Evolutionary conservation across 2,329 filamentous ascomycete genomes (phyloP), one percentile per base, ranked within the genome.

Genomic region (Botrytis deweyae): DNA sequence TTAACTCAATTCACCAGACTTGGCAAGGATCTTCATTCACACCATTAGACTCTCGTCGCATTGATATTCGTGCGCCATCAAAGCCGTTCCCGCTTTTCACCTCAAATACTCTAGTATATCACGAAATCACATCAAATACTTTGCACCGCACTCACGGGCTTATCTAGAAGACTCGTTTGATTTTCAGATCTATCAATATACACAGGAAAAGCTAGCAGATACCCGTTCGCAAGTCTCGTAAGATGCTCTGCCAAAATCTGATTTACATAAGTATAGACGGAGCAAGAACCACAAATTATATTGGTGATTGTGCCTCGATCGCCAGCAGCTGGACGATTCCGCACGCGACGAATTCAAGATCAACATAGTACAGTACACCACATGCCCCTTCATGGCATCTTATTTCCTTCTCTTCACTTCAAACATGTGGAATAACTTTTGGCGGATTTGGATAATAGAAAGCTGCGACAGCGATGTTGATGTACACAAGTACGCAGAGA

Each of bases 401-500:
- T 9, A 4, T 33, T 2, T 8, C 49, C n/a, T 2, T 44, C 18
- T 14, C 9, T 8, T 44, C 36, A 33, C 18, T 33, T 69, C 49
- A 69, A 16, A 42, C 10, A 10, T 58, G 66, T 69, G 49, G n/a
- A 10, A 16, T 3, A 14, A 58, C 49, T 29, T 69, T 69, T 69
- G 66, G 66, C 16, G 71, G 83, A 74, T 87, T 85, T 4, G 88
- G 88, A 76, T 87, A 89, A 78, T 87, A 89, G 76, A 83, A 88
- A 2, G 88, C 87, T 2, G 87, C 88, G 2, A 88, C 87, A 18
- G 88, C 88, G 76, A 91, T 88, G 44, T 87, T 87, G 63, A 90
- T 79, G 78, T 90, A 91, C 8, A 90, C 85, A 64, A 92, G 87
- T 29, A 97, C 89, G 77, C 93, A 93, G 29, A 98, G 87, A 38